Evolutionary conservation across 2,329 filamentous ascomycete species (phyloP).

Genomic region (Penicillium psychrosexuale): DNA sequence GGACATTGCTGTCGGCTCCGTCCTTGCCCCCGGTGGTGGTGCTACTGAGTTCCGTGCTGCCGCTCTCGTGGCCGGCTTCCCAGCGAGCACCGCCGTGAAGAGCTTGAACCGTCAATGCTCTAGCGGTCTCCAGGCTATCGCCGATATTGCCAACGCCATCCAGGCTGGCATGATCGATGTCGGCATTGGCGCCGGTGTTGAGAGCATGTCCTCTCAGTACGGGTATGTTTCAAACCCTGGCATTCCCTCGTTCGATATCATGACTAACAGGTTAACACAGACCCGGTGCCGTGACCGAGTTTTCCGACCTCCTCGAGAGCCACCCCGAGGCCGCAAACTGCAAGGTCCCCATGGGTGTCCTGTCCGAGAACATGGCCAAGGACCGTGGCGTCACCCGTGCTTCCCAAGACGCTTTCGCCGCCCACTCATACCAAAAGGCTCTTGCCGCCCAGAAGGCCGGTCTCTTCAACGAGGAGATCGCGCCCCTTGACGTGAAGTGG

Average conservation of each 20-base stretch:
- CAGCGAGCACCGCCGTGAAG: constrained; percentile 78
- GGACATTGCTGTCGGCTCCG: constrained; percentile 87
- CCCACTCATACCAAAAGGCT: constrained; percentile 89
- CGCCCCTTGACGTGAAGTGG: constrained; percentile 78
- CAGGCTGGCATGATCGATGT: constrained; percentile 89
- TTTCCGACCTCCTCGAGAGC: constrained; percentile 81
- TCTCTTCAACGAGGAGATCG: constrained; percentile 91
- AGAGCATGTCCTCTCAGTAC: constrained; percentile 94
- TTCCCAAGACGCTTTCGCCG: constrained; percentile 88
- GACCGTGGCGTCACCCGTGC: constrained; percentile 69
- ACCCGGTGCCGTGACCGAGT: constrained; percentile 82
- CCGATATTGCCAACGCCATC: constrained; percentile 93
- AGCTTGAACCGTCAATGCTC: constrained; percentile 93
- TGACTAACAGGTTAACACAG: constrained; percentile 39
- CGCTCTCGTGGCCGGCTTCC: constrained; percentile 84
- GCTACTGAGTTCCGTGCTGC: constrained; percentile 97
- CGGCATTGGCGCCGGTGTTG: constrained; percentile 88
- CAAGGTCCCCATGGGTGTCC: constrained; percentile 93
- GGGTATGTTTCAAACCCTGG: constrained; percentile 56
- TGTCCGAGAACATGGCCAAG: constrained; percentile 93
- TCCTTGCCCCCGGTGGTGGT: constrained; percentile 87
- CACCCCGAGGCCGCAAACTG: constrained; percentile 85
- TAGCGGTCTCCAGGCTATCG: constrained; percentile 84
- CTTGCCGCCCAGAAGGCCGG: constrained; percentile 77
- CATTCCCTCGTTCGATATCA: not conserved